Conservation (phyloP, 805 yeast species). For the Metschnikowia lachancei region DNA sequence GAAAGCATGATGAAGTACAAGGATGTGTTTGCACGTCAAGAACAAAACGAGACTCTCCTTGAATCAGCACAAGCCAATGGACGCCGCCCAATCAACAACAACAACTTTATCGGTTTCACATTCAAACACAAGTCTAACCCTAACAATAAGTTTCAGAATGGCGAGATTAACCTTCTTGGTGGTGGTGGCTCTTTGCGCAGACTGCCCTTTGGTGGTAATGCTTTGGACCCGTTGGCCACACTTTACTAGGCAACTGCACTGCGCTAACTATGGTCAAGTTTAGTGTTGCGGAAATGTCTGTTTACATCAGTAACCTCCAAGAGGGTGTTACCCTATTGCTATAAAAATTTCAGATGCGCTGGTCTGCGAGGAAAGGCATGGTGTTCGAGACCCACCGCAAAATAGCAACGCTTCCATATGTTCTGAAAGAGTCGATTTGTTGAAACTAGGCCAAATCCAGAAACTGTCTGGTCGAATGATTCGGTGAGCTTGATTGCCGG, state of each 20-base stretch:
- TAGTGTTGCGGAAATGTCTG: no score
- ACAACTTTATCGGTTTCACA: constrained; percentile 89
- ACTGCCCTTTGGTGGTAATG: constrained; percentile 21
- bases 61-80: constrained; percentile 46
- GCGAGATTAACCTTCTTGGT: constrained; percentile 38
- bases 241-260: constrained; percentile 28
- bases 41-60: constrained; percentile 75
- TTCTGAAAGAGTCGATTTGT: no score
- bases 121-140: constrained; percentile 78
- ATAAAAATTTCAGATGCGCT: no score
- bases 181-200: constrained; percentile 15
- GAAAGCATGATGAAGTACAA: constrained; percentile 97
- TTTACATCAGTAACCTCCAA: no score
- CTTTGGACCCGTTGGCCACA: constrained; percentile 45
- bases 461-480: no score
- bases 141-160: constrained; percentile 43
- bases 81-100: constrained; percentile 46
- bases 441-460: no score
- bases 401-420: no score
- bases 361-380: no score
- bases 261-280: no score
- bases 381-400: no score
- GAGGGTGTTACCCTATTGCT: no score
- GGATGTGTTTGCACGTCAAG: constrained; percentile 92
- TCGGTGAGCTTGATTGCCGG: no score